phyloP scores from a whole-genome alignment of 768 basidiomycete genomes.

The Leccinum pellstonianum region DNA sequence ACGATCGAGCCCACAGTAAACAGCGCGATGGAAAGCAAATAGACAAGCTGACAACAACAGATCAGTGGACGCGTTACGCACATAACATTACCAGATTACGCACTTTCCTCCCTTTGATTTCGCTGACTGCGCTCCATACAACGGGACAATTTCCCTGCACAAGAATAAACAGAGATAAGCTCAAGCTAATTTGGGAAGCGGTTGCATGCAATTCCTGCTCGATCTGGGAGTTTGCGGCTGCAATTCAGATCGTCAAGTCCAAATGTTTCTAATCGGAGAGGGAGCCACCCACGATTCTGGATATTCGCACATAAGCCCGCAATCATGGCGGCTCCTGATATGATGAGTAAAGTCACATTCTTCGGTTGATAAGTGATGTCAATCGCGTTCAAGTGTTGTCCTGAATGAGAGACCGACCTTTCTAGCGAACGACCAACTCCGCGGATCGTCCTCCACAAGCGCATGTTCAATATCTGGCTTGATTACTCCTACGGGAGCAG shows the following conservation, averaged over 20 bases:
- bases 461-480: slow-evolving; percentile 39
- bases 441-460: slow-evolving; percentile 58
- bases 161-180: slow-evolving; percentile 68
- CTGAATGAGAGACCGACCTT: slow-evolving; percentile 42
- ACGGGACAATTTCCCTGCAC: slow-evolving; percentile 56
- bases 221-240: slow-evolving; percentile 70
- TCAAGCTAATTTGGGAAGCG: slow-evolving; percentile 61
- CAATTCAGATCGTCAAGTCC: background rate
- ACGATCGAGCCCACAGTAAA: slow-evolving; percentile 57
- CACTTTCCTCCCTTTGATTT: slow-evolving; percentile 75
- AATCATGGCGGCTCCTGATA: slow-evolving; percentile 32
- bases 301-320: slow-evolving; percentile 28
- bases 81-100: slow-evolving; percentile 5
- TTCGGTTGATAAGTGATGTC: slow-evolving; percentile 1
- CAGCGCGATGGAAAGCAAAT: slow-evolving; percentile 50
- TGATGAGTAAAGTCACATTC: slow-evolving; percentile 22
- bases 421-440: slow-evolving; percentile 53
- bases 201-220: slow-evolving; percentile 61
- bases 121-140: slow-evolving; percentile 33
- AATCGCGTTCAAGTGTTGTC: background rate
- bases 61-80: background rate
- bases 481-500: background rate
- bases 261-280: background rate
- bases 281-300: slow-evolving; percentile 27
- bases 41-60: slow-evolving; percentile 44